Conservation (phyloP, 2,329 filamentous ascomycete species). For the Aureobasidium sp. region DNA sequence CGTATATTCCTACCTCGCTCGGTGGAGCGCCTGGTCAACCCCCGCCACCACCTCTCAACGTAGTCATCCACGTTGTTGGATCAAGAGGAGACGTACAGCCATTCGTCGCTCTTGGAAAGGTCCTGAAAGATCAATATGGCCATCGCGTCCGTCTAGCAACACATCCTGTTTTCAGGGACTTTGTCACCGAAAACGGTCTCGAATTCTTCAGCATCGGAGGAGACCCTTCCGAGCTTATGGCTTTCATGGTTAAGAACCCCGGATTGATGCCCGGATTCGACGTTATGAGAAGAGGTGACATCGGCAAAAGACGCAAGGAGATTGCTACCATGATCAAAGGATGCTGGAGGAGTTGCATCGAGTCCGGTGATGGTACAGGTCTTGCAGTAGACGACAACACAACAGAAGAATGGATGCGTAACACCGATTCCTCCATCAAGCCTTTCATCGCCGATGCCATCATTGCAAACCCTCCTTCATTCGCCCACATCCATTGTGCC, state of each 20-base stretch:
- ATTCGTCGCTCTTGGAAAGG: constrained; percentile 61
- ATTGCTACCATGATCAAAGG: constrained; percentile 21
- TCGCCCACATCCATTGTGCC: constrained; percentile 66
- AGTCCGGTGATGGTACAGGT: constrained; percentile 18
- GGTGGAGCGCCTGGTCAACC: constrained; percentile 55
- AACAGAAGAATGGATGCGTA: constrained; percentile 20
- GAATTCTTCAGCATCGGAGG: constrained; percentile 74
- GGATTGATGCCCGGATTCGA: constrained; percentile 22
- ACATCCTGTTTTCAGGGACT: constrained; percentile 58
- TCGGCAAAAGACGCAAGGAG: constrained; percentile 16
- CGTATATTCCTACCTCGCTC: constrained; percentile 65
- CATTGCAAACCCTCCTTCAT: constrained; percentile 70
- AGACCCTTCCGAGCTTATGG: constrained; percentile 65
- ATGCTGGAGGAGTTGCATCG: constrained; percentile 22
- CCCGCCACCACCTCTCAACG: constrained; percentile 48
- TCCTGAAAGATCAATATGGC: constrained; percentile 54
- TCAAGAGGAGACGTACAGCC: constrained; percentile 70
- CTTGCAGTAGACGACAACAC: constrained; percentile 24
- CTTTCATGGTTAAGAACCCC: constrained; percentile 27
- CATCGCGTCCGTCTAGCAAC: constrained; percentile 69
- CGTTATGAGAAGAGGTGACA: constrained; percentile 20
- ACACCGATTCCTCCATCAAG: constrained; percentile 19
- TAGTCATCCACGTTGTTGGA: constrained; percentile 68
- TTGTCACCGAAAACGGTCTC: constrained; percentile 61
- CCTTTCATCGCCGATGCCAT: constrained; percentile 81